Evolutionary conservation across 2,329 filamentous ascomycete genomes (phyloP), one percentile per base, ranked within the genome.

Genomic region (Penicillium brasilianum): DNA sequence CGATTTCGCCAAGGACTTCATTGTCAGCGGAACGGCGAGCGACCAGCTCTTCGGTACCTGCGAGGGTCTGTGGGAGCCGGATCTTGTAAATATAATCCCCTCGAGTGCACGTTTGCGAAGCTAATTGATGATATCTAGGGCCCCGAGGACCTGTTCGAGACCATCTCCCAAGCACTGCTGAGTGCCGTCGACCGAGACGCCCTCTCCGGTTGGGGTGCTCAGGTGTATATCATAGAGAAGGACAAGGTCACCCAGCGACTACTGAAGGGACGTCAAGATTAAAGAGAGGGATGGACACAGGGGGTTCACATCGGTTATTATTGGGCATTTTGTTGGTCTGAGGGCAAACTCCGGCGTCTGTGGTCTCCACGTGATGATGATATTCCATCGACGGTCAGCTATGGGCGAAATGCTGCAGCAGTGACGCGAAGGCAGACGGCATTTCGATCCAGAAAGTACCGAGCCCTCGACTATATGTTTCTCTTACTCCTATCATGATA

Each of bases 181-280:
- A 98, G 96, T 80, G 95, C 95, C 62, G 92, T 98, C 60, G 95
- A 99, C 80, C 87, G 95, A 82, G 95, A 99, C 80, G 95, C 95
- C 56, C 85, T 99, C 66, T 97, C 94, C 39, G 95, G 95, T 67
- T 98, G 95, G 95, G 95, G 95, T 77, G 95, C 95, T 41, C 93
- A 99, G 76, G 95, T 99, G 71, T 99, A 98, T 83, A 96, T 99
- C 76, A 96, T 99, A 79, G 95, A 98, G 85, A 99, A 99, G 87
- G 93, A 97, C 83, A 98, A 98, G 90, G 92, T 99, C 66, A 98
- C 95, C 74, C 97, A 98, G 90, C 87, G 95, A 78, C 88, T 99
- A 88, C 84, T 99, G 79, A 98, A 98, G 88, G 93, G 93, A 76
- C 88, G 93, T 84, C 94, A 98, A 83, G 94, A 98, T 79, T 93